Base-by-base conservation (phyloP, 2,329 filamentous ascomycete genomes). In the Hypoxylon sp. region DNA sequence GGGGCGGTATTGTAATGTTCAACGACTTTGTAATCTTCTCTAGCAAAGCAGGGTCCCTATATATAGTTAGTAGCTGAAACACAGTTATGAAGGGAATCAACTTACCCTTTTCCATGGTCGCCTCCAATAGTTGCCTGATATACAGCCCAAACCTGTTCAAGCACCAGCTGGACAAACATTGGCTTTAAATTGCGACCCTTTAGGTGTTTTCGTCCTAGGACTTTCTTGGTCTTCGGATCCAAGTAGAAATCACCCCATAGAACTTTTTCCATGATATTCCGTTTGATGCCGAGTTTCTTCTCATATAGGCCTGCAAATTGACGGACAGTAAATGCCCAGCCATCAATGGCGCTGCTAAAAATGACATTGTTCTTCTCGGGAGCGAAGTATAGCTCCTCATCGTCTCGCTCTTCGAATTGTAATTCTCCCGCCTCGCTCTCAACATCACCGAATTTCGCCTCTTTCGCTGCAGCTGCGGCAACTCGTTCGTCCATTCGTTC, bases 321-420 rank as follows among this genome's bases (percentile, higher is more conserved):
- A 55, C 94, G 89, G 54, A 97, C 91, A 0, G 96, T 99, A 76
- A 99, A 99, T 2, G 96, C 96, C 96, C 96, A 99, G n/a, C 96
- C 96, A 78, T 99, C 96, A 63, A 97, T 92, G 66, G 96, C 96
- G 78, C 95, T 98, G 83, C 94, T 94, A 80, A 99, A 99, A 71
- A 99, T 98, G 79, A 99, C 96, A 77, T 99, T 99, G 80, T 98
- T 98, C 81, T 95, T 97, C 78, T 99, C 96, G 0, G 96, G 96
- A 0, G 96, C 94, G 81, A 99, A 99, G 80, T 99, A 99, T 26
- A 99, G 90, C 79, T 98, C 94, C 79, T 98, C 94, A 76, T 99
- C 96, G 76, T 98, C 94, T 73, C 90, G 90, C 78, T 98, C 96
- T 79, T 98, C 91, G 74, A 94, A 99, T 63, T 91, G 87, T 4